Evolutionary conservation across 352 stramenopile genomes (phyloP).

Genomic region (Phytophthora boehmeriae): DNA sequence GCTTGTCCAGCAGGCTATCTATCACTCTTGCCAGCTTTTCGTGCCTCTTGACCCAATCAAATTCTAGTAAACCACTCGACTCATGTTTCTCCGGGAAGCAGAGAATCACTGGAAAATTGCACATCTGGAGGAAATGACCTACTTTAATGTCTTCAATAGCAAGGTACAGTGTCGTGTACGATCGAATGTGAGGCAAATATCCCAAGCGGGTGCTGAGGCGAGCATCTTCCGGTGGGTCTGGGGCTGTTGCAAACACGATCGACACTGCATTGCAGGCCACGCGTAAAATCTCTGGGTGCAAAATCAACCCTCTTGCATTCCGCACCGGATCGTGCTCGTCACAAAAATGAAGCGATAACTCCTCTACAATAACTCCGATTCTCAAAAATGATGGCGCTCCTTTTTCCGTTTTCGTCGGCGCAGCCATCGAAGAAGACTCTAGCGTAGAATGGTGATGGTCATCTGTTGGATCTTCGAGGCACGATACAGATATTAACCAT

Average conservation of each 20-base stretch:
- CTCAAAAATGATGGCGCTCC: conserved; percentile 33
- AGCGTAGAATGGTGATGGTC: conserved; percentile 21
- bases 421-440: conserved; percentile 22
- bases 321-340: conserved; percentile 60
- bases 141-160: conserved; percentile 56
- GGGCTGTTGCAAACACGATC: conserved; percentile 54
- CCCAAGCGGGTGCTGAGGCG: conserved; percentile 55
- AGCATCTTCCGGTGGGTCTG: conserved; percentile 54
- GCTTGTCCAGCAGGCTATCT: conserved; percentile 40
- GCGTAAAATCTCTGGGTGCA: conserved; percentile 69
- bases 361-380: conserved; percentile 42
- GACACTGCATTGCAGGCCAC: conserved; percentile 39
- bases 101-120: conserved; percentile 78
- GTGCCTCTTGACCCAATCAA: conserved; percentile 50
- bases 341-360: conserved; percentile 64
- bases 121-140: conserved; percentile 73
- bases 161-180: conserved; percentile 65
- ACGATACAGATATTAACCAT: conserved; percentile 71
- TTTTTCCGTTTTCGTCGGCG: conserved; percentile 7
- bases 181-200: conserved; percentile 70
- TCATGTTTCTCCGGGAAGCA: conserved; percentile 41
- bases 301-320: conserved; percentile 37
- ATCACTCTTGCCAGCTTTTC: conserved; percentile 37
- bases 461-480: conserved; percentile 58
- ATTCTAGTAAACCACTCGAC: conserved; percentile 35